Evolutionary conservation across 139 green algal species (phyloP), one percentile per base, ranked within the genome.

Genomic region (Pedinophyceae sp.): DNA sequence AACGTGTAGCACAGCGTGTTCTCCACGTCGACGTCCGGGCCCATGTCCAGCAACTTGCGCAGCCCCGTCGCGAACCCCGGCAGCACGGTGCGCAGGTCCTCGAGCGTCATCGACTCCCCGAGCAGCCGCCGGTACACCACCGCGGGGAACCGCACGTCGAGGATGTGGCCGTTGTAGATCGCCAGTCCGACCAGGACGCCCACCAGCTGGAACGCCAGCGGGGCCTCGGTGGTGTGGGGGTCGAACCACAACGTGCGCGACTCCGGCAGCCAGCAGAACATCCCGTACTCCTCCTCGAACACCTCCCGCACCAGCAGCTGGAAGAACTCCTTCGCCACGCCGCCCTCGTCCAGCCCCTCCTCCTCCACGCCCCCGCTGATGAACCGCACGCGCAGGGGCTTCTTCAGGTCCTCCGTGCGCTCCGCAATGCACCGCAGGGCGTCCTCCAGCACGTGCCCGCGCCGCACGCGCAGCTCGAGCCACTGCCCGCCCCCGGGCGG

Each of bases 301-400:
- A 87, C 62, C 61, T 79, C 54, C 3, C 65, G 61, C 22, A 83
- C 56, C 15, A 94, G 67, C 30, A 93, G 75, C 71, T 88, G 76
- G 73, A 94, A 94, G 48, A 94, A 92, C 72, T 94, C 85, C 65
- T 93, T 93, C 51, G 78, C 61, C 30, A 89, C 69, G 1, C 85
- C 85, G 2, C 85, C 85, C 63, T 92, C 84, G 55, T 94, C 85
- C 17, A 93, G 78, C 3, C 80, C 83, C 59, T 90, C 79, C 67
- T 94, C 82, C 34, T 43, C 10, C 34, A 43, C 34, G 10, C 34
- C 34, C 13, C 10, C 34, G 4, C 78, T 80, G 3, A 93, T 58
- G 58, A 94, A 94, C 0, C 69, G 78, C 34, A 86, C 77, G 10
- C 62, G 83, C 29, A 91, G 64, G 1, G 79, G 74, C 57, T 79